These are phyloP conservation scores for Phytophthora niederhauseri DNA, from an alignment of 352 stramenopile species.

Conservation along the genomic window DNA sequence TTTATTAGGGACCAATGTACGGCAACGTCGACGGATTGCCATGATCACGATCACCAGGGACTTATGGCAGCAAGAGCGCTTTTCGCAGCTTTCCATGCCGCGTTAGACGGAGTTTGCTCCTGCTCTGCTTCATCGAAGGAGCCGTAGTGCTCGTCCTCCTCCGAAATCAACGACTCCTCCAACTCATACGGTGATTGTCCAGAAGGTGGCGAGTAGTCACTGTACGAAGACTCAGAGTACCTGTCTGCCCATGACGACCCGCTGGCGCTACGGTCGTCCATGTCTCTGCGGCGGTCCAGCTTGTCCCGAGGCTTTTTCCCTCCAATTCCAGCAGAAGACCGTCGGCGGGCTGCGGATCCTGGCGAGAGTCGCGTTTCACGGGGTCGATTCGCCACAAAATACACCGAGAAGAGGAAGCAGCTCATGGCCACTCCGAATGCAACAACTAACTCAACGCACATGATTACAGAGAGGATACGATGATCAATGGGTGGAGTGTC, in stretches of 20 bases:
- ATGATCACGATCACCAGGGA: slow-evolving; percentile 57
- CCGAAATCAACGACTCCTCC: slow-evolving; percentile 71
- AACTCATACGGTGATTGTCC: slow-evolving; percentile 49
- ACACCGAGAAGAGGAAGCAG: slow-evolving; percentile 88
- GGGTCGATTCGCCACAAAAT: slow-evolving; percentile 87
- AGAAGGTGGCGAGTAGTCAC: slow-evolving; percentile 39
- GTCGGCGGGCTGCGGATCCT: slow-evolving; percentile 24
- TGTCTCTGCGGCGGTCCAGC: slow-evolving; percentile 23
- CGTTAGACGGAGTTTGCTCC: slow-evolving; percentile 21
- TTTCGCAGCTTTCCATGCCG: slow-evolving; percentile 57
- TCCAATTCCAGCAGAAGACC: slow-evolving; percentile 21
- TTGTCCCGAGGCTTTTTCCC: slow-evolving; percentile 31
- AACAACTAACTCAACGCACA: slow-evolving; percentile 87
- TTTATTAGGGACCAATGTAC: not conserved
- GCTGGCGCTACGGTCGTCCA: slow-evolving; percentile 27
- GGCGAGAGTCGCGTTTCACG: slow-evolving; percentile 39
- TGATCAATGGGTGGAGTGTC: slow-evolving; percentile 83
- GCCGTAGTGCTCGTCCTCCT: slow-evolving; percentile 76
- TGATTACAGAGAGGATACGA: slow-evolving; percentile 84
- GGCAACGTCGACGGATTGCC: not conserved
- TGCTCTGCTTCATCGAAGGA: slow-evolving; percentile 52
- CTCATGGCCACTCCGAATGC: slow-evolving; percentile 81
- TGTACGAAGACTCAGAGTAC: slow-evolving; percentile 43
- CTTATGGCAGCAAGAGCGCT: slow-evolving; percentile 71
- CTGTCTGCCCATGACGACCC: slow-evolving; percentile 31